phyloP scores from a whole-genome alignment of 345 rosid genomes.

The Populus euphratica region DNA sequence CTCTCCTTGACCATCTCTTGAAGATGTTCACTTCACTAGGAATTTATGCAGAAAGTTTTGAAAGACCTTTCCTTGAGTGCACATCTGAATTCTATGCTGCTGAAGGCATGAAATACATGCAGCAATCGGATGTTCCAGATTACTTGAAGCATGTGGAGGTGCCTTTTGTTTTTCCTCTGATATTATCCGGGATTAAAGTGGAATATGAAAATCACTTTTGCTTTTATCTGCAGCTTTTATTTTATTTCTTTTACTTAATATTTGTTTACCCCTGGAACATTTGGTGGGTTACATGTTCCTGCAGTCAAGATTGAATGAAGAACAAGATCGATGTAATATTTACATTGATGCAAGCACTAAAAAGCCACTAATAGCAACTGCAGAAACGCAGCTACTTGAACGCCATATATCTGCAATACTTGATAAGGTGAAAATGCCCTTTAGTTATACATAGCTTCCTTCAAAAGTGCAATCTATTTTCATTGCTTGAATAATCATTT shows the following conservation, averaged over 20 bases:
- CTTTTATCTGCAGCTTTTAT: not conserved
- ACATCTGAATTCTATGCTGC: constrained; percentile 96
- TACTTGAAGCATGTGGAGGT: constrained; percentile 99
- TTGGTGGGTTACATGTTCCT: constrained; percentile 17
- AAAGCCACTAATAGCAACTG: constrained; percentile 76
- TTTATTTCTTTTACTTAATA: not conserved
- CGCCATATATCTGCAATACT: constrained; percentile 82
- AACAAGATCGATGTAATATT: constrained; percentile 87
- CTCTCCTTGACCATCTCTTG: constrained; percentile 82
- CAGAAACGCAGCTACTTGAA: constrained; percentile 86
- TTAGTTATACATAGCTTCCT: not conserved
- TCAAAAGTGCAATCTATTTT: constrained; percentile 5
- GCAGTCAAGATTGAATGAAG: constrained; percentile 92
- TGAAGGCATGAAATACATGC: constrained; percentile 97
- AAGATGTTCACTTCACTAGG: constrained; percentile 99
- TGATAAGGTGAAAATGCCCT: constrained; percentile 60
- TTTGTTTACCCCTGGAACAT: not conserved
- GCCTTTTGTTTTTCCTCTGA: constrained; percentile 15
- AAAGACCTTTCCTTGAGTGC: constrained; percentile 83
- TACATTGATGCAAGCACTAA: constrained; percentile 84
- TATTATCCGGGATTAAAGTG: not conserved
- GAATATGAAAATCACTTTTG: not conserved
- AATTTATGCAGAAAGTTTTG: constrained; percentile 90
- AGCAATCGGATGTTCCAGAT: constrained; percentile 96
- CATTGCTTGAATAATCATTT: constrained; percentile 1